Evolutionary conservation across 2,329 filamentous ascomycete species (phyloP), one percentile per base, ranked within the genome.

Genomic region (Parastagonospora nodorum): DNA sequence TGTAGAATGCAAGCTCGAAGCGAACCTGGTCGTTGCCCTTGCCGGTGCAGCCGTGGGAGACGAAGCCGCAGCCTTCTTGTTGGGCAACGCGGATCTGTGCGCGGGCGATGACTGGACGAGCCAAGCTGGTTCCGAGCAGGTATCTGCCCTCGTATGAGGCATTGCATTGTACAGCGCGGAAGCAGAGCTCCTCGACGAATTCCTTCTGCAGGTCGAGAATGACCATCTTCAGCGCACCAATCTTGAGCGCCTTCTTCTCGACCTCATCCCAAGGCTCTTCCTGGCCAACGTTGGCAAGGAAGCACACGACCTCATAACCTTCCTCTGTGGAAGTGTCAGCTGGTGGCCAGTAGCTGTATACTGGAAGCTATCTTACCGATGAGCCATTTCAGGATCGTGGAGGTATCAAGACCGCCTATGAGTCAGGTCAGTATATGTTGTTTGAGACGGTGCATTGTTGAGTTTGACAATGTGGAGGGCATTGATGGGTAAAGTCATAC

Each of bases 161-260:
- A 63, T 83, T 84, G 76, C 85, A 90, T 75, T 90, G 88, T 57
- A 94, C 84, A 55, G 90, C 89, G 45, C 84, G 87, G 83, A 87
- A 92, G 80, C 87, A 88, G 38, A 94, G 81, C 78, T 93, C 84
- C 64, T 92, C 88, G 61, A 94, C 84, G 67, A 94, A 92, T 75
- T 90, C 87, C 63, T 81, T 80, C 66, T 85, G 84, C 47, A 93
- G 81, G 72, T 94, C 84, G 57, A 79, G 75, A 51, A 83, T 77
- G 69, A 81, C 74, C 73, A 87, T 83, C 77, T 84, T 83, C 75
- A 83, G 78, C 16, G 88, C 88, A 66, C 88, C 88, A 57, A 90
- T 83, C 74, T 83, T 82, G 57, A 84, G 68, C 47, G 88, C 88
- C 82, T 92, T 92, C 69, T 83, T 82, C 76, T 88, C 84, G 51